phyloP scores from a whole-genome alignment of 257 asterid species.

The Lycium ferocissimum region DNA sequence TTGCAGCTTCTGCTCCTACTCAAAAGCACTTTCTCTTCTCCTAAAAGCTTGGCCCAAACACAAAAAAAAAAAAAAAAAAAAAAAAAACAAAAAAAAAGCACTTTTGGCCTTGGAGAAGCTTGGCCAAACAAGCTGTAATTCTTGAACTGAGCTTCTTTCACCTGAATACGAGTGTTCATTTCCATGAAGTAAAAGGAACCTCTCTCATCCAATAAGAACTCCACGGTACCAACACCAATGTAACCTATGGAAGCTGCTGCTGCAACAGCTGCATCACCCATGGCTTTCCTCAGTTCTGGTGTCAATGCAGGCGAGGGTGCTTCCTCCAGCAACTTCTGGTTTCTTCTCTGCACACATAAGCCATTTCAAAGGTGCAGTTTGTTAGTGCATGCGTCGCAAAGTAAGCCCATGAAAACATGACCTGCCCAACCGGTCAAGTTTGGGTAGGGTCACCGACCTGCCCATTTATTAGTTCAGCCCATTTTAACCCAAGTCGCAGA shows the following conservation, averaged over 20 bases:
- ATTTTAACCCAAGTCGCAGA: too few species aligned
- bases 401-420: too few species aligned
- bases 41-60: too few species aligned
- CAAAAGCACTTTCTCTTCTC: too few species aligned
- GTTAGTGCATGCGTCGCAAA: not conserved
- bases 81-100: too few species aligned
- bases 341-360: slow-evolving; percentile 73
- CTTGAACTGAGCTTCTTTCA: slow-evolving; percentile 40
- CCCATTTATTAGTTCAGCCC: too few species aligned
- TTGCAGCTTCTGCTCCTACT: too few species aligned
- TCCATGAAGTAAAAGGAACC: slow-evolving; percentile 99
- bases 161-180: slow-evolving; percentile 99
- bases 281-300: slow-evolving; percentile 88
- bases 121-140: not conserved
- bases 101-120: too few species aligned
- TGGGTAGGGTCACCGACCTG: too few species aligned
- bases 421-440: too few species aligned
- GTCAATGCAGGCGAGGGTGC: slow-evolving; percentile 99
- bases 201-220: slow-evolving; percentile 96
- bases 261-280: slow-evolving; percentile 99
- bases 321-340: slow-evolving; percentile 97
- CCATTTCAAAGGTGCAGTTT: slow-evolving; percentile 14
- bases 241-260: slow-evolving; percentile 99
- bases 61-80: too few species aligned
- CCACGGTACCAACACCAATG: slow-evolving; percentile 93